phyloP scores from a whole-genome alignment of 2,329 filamentous ascomycete species.

The Aspergillus novoparasiticus region DNA sequence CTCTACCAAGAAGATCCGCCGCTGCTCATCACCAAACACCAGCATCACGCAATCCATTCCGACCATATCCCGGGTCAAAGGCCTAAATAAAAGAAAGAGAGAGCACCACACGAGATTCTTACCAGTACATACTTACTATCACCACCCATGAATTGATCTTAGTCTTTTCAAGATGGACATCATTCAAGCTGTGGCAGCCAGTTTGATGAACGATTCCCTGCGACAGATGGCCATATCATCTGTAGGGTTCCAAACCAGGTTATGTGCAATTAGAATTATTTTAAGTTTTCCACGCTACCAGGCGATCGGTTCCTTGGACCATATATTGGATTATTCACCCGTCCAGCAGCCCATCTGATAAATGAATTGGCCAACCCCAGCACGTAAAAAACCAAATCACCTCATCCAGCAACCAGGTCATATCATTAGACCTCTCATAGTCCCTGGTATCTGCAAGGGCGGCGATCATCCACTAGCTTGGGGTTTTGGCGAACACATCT shows the following conservation, averaged over 20 bases:
- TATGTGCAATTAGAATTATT: neutral
- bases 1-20: neutral
- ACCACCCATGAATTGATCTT: neutral
- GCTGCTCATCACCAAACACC: neutral
- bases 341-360: neutral
- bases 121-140: neutral
- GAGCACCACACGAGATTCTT: fast-evolving
- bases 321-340: neutral
- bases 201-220: neutral
- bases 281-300: neutral
- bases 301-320: neutral
- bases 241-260: too few species aligned
- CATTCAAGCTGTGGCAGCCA: neutral
- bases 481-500: neutral
- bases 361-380: neutral
- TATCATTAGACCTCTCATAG: neutral
- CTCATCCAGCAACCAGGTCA: neutral
- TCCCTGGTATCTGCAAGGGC: neutral
- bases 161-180: neutral
- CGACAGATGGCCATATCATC: fast-evolving
- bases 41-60: neutral
- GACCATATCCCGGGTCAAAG: neutral
- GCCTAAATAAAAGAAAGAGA: neutral
- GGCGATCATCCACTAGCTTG: neutral
- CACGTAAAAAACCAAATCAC: neutral